Base-by-base conservation (phyloP, 1,139 yeast species). In the Pichia sp. region DNA sequence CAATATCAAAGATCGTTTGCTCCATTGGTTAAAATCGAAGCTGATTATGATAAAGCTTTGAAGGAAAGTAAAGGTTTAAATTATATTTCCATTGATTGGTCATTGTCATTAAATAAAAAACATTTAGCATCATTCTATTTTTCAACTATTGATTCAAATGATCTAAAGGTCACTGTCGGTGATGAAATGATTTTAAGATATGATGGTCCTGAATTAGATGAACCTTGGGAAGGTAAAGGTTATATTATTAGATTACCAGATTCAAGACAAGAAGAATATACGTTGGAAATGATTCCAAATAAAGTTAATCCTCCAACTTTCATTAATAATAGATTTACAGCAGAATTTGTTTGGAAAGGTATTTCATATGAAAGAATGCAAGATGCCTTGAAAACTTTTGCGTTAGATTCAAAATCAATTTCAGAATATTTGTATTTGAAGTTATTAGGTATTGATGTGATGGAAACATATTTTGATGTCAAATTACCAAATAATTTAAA, bases 311-410 rank as follows among this genome's bases (percentile, higher is more conserved):
- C 80, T 24, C 94, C 94, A n/a, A 77, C 81, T 3, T 73, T 81
- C 52, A 62, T 77, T 42, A 75, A 77, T 2, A 73, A 80, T 3
- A 87, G 84, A 32, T 90, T 86, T 64, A 80, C 92, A 1, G 90
- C 92, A 0, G 94, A 87, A 60, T 85, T 87, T 62, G 86, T 86
- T 46, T 90, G 97, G 97, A 85, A 85, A 56, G 94, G 92, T 20
- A 80, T 84, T 1, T 73, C 95, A 1, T 89, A 83, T 62, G 82
- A 78, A 38, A 77, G 97, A 61, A 87, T 88, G 92, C 96, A 87
- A 66, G 68, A 70, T 25, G 94, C 96, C 0, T 68, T 90, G 67
- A 77, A 73, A 49, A 65, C 65, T 15, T 87, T 90, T 70, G 97
- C 96, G 3, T 69, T 79, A 16, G 77, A 82, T 47, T 77, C 82